Base-by-base conservation (phyloP, 805 yeast genomes). In the Schwanniomyces pseudopolymorphus region DNA sequence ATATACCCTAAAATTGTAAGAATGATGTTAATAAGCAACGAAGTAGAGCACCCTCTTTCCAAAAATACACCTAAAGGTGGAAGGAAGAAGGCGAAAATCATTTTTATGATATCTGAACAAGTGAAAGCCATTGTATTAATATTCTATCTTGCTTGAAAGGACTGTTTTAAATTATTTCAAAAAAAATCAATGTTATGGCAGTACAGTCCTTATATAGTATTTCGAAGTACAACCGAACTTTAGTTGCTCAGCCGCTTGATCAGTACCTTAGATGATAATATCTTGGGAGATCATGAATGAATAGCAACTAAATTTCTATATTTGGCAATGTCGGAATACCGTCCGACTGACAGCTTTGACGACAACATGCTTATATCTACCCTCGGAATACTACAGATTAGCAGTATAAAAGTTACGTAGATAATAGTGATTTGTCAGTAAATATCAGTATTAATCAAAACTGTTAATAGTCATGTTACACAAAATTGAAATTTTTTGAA, bases 1-100 rank as follows among this genome's bases (percentile, higher is more conserved):
- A 87, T 67, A 67, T 83, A 87, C 35, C 91, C 94, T 48, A 88
- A 74, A 51, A 82, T 63, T 19, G 91, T 83, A 58, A 88, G 75
- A 37, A 87, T 57, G 40, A 85, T 66, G 67, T 86, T 85, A 58
- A 87, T 70, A 48, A 65, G 61, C 8, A 64, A 57, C 48, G 60
- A 64, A 13, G 70, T 58, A 27, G 73, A 65, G 61, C 84, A 80
- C 33, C 87, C 87, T 52, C 74, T 66, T 64, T 80, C 84, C 45
- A 79, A 62, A 69, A 79, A 80, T 3, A 81, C 87, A 46, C 85
- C 86, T 53, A 82, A 67, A 44, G 85, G 85, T 36, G 86, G 87
- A 44, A 80, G 65, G 48, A 80, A 57, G 51, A 79, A 55, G 13
- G 84, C 84, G 49, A 72, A 56, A 45, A 80, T 69, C 53, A 80